A percentile compares a stretch with the other conserved stretches of the same genome.
Evolutionary conservation across 2,329 filamentous ascomycete species (phyloP).

Genomic region (Neurospora sp.): DNA sequence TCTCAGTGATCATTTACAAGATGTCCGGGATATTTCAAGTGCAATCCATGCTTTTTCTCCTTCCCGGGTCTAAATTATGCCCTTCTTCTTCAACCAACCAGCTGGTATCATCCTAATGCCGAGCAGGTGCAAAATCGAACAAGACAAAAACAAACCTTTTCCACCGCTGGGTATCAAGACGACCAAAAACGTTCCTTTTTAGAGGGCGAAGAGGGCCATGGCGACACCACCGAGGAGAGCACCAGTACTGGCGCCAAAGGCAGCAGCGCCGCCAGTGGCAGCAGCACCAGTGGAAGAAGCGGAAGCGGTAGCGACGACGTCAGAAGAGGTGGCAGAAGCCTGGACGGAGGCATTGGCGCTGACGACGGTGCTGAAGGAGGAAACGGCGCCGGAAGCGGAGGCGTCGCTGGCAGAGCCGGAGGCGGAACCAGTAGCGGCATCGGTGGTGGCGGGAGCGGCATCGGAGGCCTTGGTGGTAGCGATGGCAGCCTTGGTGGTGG

Average conservation of each 20-base stretch:
- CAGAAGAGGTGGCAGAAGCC: background rate
- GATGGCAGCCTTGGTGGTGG: conserved; percentile 4
- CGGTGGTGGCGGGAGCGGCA: conserved; percentile 15
- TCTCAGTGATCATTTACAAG: background rate
- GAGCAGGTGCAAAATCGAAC: conserved; percentile 19
- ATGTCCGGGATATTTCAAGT: background rate
- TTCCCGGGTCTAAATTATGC: background rate
- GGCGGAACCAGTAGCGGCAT: conserved; percentile 33
- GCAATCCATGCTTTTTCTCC: background rate
- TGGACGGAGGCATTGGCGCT: background rate
- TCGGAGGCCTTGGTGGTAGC: background rate
- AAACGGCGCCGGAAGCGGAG: conserved; percentile 1
- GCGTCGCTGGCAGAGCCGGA: background rate
- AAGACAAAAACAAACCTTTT: background rate
- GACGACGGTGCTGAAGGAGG: background rate
- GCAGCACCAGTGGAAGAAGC: conserved; percentile 4
- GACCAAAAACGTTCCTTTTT: conserved; percentile 3
- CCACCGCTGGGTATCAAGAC: background rate
- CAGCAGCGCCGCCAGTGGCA: conserved; percentile 25
- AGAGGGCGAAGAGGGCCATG: conserved; percentile 17
- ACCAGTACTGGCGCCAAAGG: conserved; percentile 28
- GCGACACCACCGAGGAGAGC: conserved; percentile 17
- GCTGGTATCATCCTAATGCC: background rate
- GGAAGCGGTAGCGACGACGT: background rate
- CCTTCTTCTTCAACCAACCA: background rate